A percentile compares a stretch with the other conserved stretches of the same genome.
These are phyloP conservation scores for Fusarium setosum DNA, from an alignment of 2,329 filamentous ascomycete species.

Conservation along the genomic window DNA sequence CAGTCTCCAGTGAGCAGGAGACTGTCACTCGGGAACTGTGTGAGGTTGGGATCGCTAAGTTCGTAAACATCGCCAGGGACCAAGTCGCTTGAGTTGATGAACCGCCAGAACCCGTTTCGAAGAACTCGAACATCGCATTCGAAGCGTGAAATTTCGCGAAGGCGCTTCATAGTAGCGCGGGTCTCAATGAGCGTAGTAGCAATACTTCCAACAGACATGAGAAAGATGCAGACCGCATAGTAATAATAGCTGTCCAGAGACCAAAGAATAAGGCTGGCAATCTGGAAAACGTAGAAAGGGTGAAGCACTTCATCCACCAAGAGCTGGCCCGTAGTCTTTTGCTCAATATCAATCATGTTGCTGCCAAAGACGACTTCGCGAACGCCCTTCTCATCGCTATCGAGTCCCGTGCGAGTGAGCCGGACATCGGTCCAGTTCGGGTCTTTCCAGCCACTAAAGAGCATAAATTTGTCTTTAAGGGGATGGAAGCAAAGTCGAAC, in stretches of 20 bases:
- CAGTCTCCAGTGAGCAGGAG: constrained; percentile 92
- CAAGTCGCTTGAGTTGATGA: constrained; percentile 85
- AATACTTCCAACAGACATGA: constrained; percentile 95
- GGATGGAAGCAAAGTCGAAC: constrained; percentile 94
- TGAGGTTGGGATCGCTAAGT: constrained; percentile 90
- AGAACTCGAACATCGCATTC: constrained; percentile 96
- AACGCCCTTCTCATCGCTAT: constrained; percentile 86
- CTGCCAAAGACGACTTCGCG: constrained; percentile 88
- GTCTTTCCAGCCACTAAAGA: constrained; percentile 94
- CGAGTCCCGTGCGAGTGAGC: constrained; percentile 80
- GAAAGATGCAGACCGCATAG: constrained; percentile 93
- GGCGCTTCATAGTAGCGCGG: constrained; percentile 86
- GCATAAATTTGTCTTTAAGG: constrained; percentile 85
- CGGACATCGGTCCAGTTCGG: constrained; percentile 86
- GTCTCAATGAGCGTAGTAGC: constrained; percentile 91
- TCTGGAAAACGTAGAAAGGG: constrained; percentile 98
- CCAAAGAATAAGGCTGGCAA: constrained; percentile 94
- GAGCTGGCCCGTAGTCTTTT: constrained; percentile 86
- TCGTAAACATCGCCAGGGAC: constrained; percentile 98
- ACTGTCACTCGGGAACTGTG: constrained; percentile 92
- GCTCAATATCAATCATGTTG: constrained; percentile 92
- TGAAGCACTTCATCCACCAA: constrained; percentile 95
- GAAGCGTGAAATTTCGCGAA: constrained; percentile 92
- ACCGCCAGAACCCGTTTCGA: constrained; percentile 95
- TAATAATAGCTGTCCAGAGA: constrained; percentile 98